Conservation (phyloP, 805 yeast species). For the Starmerella ratchasimensis region DNA sequence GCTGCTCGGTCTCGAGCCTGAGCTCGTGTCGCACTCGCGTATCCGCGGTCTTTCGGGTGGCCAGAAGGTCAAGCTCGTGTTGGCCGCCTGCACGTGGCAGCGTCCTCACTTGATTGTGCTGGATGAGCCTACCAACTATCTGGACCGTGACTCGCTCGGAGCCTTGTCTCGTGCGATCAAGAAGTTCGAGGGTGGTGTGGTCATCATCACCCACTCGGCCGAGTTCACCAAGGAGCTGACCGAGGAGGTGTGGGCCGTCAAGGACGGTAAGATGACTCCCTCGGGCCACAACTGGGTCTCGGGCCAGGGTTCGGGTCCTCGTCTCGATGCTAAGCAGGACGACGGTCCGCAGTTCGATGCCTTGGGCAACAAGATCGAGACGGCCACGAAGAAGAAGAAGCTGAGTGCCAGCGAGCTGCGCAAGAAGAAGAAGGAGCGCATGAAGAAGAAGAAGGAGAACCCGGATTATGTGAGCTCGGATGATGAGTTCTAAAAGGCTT, state of each 20-base stretch:
- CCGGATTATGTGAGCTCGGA: conserved; percentile 98
- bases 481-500: conserved; percentile 64
- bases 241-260: conserved; percentile 99
- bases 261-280: conserved; percentile 97
- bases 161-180: conserved; percentile 98
- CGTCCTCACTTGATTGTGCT: conserved; percentile 98
- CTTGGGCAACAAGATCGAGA: conserved; percentile 98
- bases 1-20: conserved; percentile 96
- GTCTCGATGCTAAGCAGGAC: conserved; percentile 89
- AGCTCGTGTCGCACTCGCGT: conserved; percentile 98
- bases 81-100: conserved; percentile 99
- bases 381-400: conserved; percentile 93
- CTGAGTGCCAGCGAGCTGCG: conserved; percentile 97
- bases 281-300: conserved; percentile 99
- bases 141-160: conserved; percentile 98
- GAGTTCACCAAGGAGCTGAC: conserved; percentile 99
- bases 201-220: conserved; percentile 99
- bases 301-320: conserved; percentile 99
- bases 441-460: conserved; percentile 99
- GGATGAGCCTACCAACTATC: conserved; percentile 99
- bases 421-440: conserved; percentile 99
- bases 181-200: conserved; percentile 99
- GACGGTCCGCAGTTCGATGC: conserved; percentile 98
- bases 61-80: conserved; percentile 98
- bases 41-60: conserved; percentile 99